Evolutionary conservation across 1,284 basidiomycete genomes (phyloP), one percentile per base, ranked within the genome.

Genomic region (Marasmius sp.): DNA sequence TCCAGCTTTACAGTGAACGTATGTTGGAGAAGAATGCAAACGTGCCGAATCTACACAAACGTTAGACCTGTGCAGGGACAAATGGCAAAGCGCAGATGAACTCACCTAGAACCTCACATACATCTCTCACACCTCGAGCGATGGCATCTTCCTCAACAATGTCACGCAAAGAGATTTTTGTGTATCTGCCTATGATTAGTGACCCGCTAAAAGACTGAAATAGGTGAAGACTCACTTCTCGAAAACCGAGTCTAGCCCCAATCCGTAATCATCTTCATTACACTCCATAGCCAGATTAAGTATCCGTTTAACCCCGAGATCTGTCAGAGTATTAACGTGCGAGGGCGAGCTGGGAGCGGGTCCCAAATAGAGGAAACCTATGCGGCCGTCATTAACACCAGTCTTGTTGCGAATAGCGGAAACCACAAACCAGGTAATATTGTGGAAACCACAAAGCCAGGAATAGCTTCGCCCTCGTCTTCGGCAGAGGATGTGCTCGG

Each of bases 1-100:
- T 36, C 96, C 97, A 1, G 94, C 96, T 77, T 94, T 95, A 79
- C 96, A 98, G 75, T 98, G 97, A 12, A 98, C 95, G 69, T 97
- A 98, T 1, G 92, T 92, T 1, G 95, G 91, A 20, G 93, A 83
- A 0, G 90, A 93, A 68, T 95, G 93, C 59, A 97, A 74, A 43
- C 90, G 86, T 0, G 96, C 96, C 68, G 97, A 94, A 72, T 98
- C 96, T 95, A 71, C 38, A 41, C 8, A 6, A n/a, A 18, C 8
- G n/a, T 8, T 18, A 18, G 12, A n/a, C 41, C n/a, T n/a, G 56
- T 9, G 55, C 43, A 48, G 6, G 37, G 41, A 61, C 27, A 61
- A 54, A 12, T 27, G 27, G 27, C 27, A 27, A 27, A 27, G 27
- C 27, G 5, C 27, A 27, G 5, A 27, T 27, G 27, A 2, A 79